Percentiles rank a stretch among this genome's conserved stretches.
Evolutionary conservation across 2,329 filamentous ascomycete genomes (phyloP).

Genomic region (Tolypocladium tundrense): DNA sequence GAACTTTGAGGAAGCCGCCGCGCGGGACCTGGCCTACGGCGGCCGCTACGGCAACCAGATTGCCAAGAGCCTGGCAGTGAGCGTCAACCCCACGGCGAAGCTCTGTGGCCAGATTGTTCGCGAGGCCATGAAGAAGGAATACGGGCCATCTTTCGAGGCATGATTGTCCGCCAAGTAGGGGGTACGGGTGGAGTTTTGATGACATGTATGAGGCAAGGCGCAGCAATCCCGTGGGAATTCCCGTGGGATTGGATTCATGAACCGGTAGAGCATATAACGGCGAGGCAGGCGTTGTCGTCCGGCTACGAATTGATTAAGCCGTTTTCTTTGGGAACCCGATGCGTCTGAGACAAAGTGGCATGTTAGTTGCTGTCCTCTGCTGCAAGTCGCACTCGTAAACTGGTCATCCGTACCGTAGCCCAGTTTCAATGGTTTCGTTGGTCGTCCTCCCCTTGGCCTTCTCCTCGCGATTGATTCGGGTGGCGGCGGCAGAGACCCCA

Average conservation of each 20-base stretch:
- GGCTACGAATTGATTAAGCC: slow-evolving; percentile 2
- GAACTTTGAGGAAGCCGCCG: slow-evolving; percentile 52
- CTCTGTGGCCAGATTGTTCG: slow-evolving; percentile 59
- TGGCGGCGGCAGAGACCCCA: slow-evolving; percentile 43
- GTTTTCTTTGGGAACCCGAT: slow-evolving; percentile 15
- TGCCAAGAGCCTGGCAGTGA: slow-evolving; percentile 53
- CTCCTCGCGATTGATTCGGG: slow-evolving; percentile 50
- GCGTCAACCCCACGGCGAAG: slow-evolving; percentile 58
- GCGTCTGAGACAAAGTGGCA: slow-evolving; percentile 13
- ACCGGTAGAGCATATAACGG: neutral
- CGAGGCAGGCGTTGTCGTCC: neutral
- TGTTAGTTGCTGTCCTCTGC: neutral
- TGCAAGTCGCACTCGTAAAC: neutral
- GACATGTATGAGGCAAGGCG: neutral
- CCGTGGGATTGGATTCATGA: neutral
- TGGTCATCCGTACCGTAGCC: slow-evolving; percentile 26
- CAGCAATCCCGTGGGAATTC: neutral
- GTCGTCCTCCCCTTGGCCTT: slow-evolving; percentile 45
- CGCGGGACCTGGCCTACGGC: slow-evolving; percentile 52
- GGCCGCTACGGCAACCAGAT: slow-evolving; percentile 57
- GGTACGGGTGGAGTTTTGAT: neutral
- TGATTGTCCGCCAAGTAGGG: slow-evolving; percentile 9
- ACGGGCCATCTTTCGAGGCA: slow-evolving; percentile 38
- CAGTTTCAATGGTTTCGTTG: slow-evolving; percentile 36
- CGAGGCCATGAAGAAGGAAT: slow-evolving; percentile 61